These are phyloP conservation scores for Fonsecaea nubica DNA, from an alignment of 2,329 filamentous ascomycete genomes.

Conservation along the genomic window DNA sequence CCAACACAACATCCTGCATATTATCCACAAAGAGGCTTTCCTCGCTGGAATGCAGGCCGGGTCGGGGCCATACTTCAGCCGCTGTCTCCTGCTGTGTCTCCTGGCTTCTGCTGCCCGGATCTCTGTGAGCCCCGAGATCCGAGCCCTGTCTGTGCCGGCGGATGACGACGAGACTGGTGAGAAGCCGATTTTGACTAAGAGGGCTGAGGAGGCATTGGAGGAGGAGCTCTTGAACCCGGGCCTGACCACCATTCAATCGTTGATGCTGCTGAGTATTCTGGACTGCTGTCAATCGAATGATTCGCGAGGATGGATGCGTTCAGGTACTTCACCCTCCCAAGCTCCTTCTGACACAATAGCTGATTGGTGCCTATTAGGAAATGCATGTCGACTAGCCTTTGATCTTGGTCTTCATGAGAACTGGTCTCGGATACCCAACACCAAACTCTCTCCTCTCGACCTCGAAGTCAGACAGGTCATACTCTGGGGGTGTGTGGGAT, in stretches of 20 bases:
- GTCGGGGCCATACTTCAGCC: slow-evolving; percentile 22
- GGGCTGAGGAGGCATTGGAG: slow-evolving; percentile 23
- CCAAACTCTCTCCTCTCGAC: slow-evolving; percentile 4
- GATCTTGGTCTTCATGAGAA: slow-evolving; percentile 23
- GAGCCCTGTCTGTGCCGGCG: slow-evolving; percentile 11
- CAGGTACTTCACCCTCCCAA: slow-evolving; percentile 15
- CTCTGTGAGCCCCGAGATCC: slow-evolving; percentile 20
- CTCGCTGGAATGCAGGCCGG: slow-evolving; percentile 21
- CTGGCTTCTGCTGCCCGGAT: slow-evolving; percentile 23
- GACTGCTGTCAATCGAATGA: slow-evolving; percentile 26
- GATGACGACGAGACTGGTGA: slow-evolving; percentile 13
- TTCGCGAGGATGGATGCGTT: slow-evolving; percentile 23
- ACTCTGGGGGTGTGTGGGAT: slow-evolving; percentile 15
- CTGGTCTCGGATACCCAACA: slow-evolving; percentile 16
- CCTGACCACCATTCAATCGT: slow-evolving; percentile 21
- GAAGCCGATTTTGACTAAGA: slow-evolving; percentile 11
- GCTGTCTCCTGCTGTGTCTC: slow-evolving; percentile 27
- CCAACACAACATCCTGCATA: slow-evolving; percentile 20
- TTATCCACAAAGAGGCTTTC: slow-evolving; percentile 30
- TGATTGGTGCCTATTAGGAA: slow-evolving; percentile 5
- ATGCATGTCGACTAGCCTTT: slow-evolving; percentile 24
- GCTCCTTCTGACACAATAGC: background rate
- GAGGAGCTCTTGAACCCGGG: slow-evolving; percentile 20
- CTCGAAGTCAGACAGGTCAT: slow-evolving; percentile 18
- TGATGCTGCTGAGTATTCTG: slow-evolving; percentile 24